A percentile compares a stretch with the other conserved stretches of the same genome.
phyloP scores from a whole-genome alignment of 129 eudicot genomes.

The Solidago caesia region DNA sequence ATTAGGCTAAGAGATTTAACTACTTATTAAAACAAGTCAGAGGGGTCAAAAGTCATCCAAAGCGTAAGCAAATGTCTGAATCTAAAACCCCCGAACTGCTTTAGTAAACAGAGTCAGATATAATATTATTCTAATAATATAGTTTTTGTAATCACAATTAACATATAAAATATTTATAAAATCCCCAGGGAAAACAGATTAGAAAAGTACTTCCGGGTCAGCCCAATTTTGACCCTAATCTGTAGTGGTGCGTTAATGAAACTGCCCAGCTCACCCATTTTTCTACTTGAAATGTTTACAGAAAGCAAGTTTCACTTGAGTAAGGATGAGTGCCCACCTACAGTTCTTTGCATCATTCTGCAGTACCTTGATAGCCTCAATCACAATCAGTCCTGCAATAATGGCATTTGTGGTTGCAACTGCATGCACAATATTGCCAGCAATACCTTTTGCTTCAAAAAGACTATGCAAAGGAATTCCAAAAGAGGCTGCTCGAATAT shows the following conservation, averaged over 20 bases:
- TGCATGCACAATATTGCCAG: slow-evolving; percentile 97
- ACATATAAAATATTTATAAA: not conserved
- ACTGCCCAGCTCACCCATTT: not conserved
- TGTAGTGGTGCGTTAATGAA: not conserved
- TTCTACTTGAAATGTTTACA: not conserved
- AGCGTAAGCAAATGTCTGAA: too few species aligned
- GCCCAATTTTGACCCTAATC: not conserved
- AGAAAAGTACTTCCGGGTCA: not conserved
- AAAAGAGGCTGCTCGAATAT: slow-evolving; percentile 91
- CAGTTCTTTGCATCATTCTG: slow-evolving; percentile 63
- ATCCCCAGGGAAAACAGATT: not conserved
- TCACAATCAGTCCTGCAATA: slow-evolving; percentile 91
- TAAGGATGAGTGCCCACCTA: slow-evolving; percentile 50
- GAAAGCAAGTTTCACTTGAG: slow-evolving; percentile 15
- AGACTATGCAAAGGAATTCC: slow-evolving; percentile 96
- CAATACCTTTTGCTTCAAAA: slow-evolving; percentile 96
- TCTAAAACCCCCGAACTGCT: not conserved
- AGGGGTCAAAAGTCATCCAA: too few species aligned
- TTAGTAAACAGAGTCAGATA: not conserved
- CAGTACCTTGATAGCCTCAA: slow-evolving; percentile 91
- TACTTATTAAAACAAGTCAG: too few species aligned
- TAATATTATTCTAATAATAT: not conserved
- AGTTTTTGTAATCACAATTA: not conserved
- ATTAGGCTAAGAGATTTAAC: too few species aligned
- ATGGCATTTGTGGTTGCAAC: slow-evolving; percentile 99